Percentiles rank a stretch among this genome's conserved stretches.
Conservation (phyloP, 148 eudicot genomes). For the Diospyros kaki region DNA sequence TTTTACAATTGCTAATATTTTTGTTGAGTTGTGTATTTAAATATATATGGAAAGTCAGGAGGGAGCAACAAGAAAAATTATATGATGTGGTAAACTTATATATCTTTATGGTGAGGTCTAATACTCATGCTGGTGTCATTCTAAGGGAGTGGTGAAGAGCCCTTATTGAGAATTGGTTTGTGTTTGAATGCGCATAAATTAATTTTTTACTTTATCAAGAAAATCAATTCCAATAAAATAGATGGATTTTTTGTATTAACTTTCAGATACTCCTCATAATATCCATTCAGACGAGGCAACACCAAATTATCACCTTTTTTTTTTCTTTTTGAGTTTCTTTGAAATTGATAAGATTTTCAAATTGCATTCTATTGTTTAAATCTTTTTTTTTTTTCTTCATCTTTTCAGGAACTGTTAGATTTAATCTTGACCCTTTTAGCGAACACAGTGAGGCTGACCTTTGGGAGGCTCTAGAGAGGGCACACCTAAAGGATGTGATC, state of each 20-base stretch:
- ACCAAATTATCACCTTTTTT: background rate
- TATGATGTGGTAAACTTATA: too few species aligned
- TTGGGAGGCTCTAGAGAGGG: slow-evolving; percentile 96
- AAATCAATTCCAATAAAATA: background rate
- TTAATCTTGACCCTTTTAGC: slow-evolving; percentile 87
- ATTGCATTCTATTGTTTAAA: background rate
- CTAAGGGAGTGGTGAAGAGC: background rate
- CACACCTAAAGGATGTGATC: slow-evolving; percentile 85
- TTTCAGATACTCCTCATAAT: background rate
- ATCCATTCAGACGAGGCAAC: background rate
- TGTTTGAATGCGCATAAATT: too few species aligned
- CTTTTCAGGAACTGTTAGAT: slow-evolving; percentile 73
- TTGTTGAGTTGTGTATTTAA: background rate
- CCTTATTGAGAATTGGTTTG: background rate
- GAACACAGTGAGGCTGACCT: slow-evolving; percentile 96
- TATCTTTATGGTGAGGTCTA: too few species aligned
- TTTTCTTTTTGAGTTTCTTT: background rate
- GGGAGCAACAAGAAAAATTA: too few species aligned
- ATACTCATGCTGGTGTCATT: background rate
- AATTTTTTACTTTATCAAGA: background rate
- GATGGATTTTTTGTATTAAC: too few species aligned
- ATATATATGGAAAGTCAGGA: background rate
- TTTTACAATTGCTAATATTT: background rate
- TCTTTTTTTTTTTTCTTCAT: background rate
- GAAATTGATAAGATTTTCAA: background rate